Base-by-base conservation (phyloP, 2,329 filamentous ascomycete species). In the Coniochaeta hoffmannii region DNA sequence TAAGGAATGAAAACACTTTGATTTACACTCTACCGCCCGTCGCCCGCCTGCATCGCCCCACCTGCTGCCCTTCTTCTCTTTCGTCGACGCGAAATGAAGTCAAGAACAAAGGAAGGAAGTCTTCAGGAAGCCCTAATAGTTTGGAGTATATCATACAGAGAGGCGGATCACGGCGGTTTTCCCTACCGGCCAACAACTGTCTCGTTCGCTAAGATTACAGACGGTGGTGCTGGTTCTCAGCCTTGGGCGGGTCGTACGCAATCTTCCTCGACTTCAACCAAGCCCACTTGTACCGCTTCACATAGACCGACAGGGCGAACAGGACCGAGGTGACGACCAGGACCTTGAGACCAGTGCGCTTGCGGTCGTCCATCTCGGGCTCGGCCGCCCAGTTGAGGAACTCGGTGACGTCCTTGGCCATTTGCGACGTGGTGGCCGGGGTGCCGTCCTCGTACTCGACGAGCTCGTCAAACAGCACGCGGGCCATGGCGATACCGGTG, bases 201-300 rank as follows among this genome's bases (percentile, higher is more conserved):
- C 49, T 17, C 15, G n/a, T n/a, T n/a, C n/a, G 44, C 24, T 50
- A 31, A 19, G 14, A 32, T 74, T 75, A 82, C 65, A 69, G 71
- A 68, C 80, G 79, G 63, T 73, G 66, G 54, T 51, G 49, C 17
- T 66, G 66, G 67, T 75, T 75, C 66, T 69, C 70, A 59, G 73
- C 74, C 69, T 79, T 77, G 55, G 90, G 90, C 61, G 90, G 89
- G 71, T 86, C 88, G 78, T 96, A 96, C 65, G 85, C 80, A 66
- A 97, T 78, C 87, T 97, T 96, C 70, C 94, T 87, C 66, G 91
- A 88, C 88, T 99, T 99, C 74, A 99, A 78, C 68, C 89, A 86
- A 58, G 91, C 82, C 94, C 94, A 99, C 86, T 97, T 99, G 87
- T 99, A 99, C 79, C 92, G 87, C 89, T 99, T 99, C 63, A 97